phyloP scores from a whole-genome alignment of 1,139 yeast species.

The Blastobotrys elegans region DNA sequence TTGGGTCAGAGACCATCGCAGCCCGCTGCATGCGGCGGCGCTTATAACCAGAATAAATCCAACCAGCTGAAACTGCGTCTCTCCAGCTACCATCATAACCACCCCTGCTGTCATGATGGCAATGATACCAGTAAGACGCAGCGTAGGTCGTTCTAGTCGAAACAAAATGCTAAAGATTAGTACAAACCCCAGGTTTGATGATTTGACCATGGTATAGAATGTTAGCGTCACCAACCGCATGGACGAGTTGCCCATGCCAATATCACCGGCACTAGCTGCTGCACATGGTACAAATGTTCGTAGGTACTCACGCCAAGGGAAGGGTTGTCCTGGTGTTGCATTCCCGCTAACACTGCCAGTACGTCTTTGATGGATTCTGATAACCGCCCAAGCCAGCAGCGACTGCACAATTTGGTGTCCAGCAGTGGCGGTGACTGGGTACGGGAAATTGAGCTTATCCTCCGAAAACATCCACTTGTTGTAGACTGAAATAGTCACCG shows the following conservation, averaged over 20 bases:
- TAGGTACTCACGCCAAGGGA: conserved; percentile 21
- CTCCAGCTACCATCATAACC: conserved; percentile 72
- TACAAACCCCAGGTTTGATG: conserved; percentile 82
- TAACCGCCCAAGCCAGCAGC: conserved; percentile 21
- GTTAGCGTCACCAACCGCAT: conserved; percentile 73
- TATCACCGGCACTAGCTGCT: conserved; percentile 84
- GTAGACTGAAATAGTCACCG: conserved; percentile 76
- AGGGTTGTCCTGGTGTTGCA: conserved; percentile 1
- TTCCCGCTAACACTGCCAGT: conserved; percentile 2
- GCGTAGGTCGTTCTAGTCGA: conserved; percentile 64
- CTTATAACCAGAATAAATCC: conserved; percentile 72
- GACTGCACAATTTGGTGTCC: conserved; percentile 72
- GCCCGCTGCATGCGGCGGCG: conserved; percentile 80
- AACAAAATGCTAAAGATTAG: conserved; percentile 79
- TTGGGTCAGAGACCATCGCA: conserved; percentile 94
- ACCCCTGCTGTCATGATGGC: conserved; percentile 77
- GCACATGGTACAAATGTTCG: conserved; percentile 77
- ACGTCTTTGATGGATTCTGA: conserved; percentile 11
- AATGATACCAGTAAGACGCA: conserved; percentile 64
- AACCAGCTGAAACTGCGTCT: conserved; percentile 37
- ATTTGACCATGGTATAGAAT: conserved; percentile 88
- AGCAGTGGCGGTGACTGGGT: conserved; percentile 78
- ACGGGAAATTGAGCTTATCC: conserved; percentile 64
- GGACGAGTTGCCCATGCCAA: conserved; percentile 86
- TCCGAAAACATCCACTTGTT: conserved; percentile 96